Evolutionary conservation across 1,284 basidiomycete genomes (phyloP).

Genomic region (Chalciporus piperatoides): DNA sequence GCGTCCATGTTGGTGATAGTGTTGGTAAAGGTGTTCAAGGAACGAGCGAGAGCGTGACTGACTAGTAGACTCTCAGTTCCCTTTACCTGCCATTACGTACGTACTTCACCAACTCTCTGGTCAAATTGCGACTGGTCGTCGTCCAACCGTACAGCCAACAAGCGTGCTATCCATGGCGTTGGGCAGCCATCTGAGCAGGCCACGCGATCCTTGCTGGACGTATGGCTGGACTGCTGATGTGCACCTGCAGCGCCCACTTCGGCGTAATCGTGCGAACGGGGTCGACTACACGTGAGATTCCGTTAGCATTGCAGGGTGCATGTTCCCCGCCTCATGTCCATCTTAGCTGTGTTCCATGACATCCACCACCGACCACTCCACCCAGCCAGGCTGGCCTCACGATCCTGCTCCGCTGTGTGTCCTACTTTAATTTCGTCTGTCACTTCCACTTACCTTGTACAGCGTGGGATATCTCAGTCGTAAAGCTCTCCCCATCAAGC

Average conservation of each 20-base stretch:
- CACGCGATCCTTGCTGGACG: neutral
- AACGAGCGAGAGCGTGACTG: slow-evolving; percentile 22
- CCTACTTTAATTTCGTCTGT: slow-evolving; percentile 7
- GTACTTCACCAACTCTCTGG: slow-evolving; percentile 5
- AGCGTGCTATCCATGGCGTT: neutral
- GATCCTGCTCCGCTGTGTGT: slow-evolving; percentile 44
- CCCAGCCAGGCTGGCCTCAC: slow-evolving; percentile 37
- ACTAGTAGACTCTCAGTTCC: neutral
- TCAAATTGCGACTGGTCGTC: slow-evolving; percentile 5
- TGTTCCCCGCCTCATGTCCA: slow-evolving; percentile 34
- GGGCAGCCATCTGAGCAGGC: neutral
- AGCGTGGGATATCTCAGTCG: slow-evolving; percentile 67
- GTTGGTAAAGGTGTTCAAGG: neutral
- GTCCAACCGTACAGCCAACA: slow-evolving; percentile 14
- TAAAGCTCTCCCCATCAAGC: slow-evolving; percentile 74
- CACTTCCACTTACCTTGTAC: slow-evolving; percentile 20
- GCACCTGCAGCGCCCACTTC: neutral
- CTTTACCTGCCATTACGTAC: slow-evolving; percentile 19
- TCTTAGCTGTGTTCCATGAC: slow-evolving; percentile 41
- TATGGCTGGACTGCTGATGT: neutral
- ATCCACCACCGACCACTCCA: slow-evolving; percentile 36
- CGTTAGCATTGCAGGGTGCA: slow-evolving; percentile 24
- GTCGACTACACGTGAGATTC: slow-evolving; percentile 30
- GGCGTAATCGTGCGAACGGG: slow-evolving; percentile 5
- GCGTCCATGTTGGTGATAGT: slow-evolving; percentile 18